Evolutionary conservation across 176 grass and related monocot genomes (phyloP).

Genomic region (Avena insularis): DNA sequence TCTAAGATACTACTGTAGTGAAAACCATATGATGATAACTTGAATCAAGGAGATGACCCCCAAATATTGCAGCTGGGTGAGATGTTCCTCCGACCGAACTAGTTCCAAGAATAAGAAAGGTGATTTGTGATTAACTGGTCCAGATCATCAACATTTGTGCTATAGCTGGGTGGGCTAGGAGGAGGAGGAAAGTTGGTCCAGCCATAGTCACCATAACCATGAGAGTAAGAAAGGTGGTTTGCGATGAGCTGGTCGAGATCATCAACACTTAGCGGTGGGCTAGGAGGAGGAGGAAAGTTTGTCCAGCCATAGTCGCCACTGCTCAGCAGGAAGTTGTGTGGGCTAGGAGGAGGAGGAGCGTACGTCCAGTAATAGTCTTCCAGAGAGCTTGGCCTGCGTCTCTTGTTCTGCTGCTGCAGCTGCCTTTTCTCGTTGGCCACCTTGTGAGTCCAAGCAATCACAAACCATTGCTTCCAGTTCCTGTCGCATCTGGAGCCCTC

Average conservation of each 20-base stretch:
- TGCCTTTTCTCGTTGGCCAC: slow-evolving; percentile 26
- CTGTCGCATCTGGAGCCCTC: slow-evolving; percentile 15
- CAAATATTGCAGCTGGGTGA: slow-evolving; percentile 61
- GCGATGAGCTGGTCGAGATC: too few species aligned
- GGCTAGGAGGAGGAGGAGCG: too few species aligned
- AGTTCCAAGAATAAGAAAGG: too few species aligned
- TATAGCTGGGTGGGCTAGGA: too few species aligned
- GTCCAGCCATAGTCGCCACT: too few species aligned
- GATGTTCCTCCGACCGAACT: too few species aligned
- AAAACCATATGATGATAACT: slow-evolving; percentile 23
- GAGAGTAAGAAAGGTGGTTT: too few species aligned
- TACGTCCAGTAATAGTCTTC: not conserved
- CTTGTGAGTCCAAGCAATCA: slow-evolving; percentile 40
- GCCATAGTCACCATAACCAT: too few species aligned
- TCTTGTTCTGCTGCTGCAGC: not conserved
- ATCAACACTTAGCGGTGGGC: too few species aligned
- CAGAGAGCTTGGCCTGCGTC: not conserved
- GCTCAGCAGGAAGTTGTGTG: too few species aligned
- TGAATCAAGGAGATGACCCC: slow-evolving; percentile 37
- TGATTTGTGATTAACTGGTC: slow-evolving; percentile 51
- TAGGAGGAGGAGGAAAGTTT: too few species aligned
- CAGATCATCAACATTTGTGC: slow-evolving; percentile 46
- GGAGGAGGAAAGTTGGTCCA: too few species aligned
- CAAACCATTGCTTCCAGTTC: slow-evolving; percentile 64
- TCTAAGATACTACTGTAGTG: slow-evolving; percentile 21